Conservation (phyloP, 495 filamentous ascomycete genomes). For the Entonaema liquescens region DNA sequence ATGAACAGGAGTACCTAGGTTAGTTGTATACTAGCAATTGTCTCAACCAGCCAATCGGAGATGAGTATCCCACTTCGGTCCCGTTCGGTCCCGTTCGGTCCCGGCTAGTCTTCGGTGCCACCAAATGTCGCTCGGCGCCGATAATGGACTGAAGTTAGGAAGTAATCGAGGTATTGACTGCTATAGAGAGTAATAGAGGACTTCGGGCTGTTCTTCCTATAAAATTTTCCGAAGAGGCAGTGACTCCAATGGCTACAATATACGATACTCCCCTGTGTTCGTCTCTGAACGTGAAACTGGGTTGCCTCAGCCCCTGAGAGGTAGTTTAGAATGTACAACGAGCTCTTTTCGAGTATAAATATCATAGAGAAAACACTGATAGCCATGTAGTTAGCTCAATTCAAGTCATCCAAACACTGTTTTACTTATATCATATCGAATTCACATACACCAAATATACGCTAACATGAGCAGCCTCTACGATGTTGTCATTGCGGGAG, state of each 20-base stretch:
- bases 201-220: background rate
- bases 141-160: background rate
- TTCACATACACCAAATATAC: background rate
- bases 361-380: background rate
- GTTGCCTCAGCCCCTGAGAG: background rate
- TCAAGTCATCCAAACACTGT: background rate
- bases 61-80: too few relatives aligned
- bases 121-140: background rate
- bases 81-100: background rate
- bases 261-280: too few relatives aligned
- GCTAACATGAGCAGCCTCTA: slow-evolving; percentile 14
- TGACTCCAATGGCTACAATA: too few relatives aligned
- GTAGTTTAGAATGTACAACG: background rate
- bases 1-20: background rate
- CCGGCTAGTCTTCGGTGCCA: background rate
- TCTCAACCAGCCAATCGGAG: background rate
- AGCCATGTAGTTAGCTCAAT: background rate
- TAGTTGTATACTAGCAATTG: background rate
- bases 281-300: background rate
- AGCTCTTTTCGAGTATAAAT: background rate
- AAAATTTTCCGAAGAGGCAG: background rate
- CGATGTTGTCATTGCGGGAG: slow-evolving; percentile 39
- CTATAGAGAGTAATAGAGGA: background rate
- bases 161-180: background rate
- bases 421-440: background rate